Percentiles rank a stretch among this genome's conserved stretches.
These are phyloP conservation scores for Chrysanthemum lavandulifolium DNA, from an alignment of 129 eudicot genomes.

Conservation along the genomic window DNA sequence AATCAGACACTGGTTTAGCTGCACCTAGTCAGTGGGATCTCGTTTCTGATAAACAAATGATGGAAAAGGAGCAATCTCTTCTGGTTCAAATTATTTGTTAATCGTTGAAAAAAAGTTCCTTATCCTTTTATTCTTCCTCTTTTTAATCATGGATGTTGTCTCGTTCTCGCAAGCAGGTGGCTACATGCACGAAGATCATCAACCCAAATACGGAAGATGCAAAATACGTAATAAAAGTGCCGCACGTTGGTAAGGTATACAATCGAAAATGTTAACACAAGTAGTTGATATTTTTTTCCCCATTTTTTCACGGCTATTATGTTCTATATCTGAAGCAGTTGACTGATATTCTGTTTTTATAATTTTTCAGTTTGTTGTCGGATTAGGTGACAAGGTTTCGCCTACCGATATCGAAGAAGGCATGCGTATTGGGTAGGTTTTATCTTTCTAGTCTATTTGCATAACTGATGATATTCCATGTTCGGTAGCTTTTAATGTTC, in stretches of 20 bases:
- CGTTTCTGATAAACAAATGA: constrained; percentile 97
- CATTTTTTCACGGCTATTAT: no score
- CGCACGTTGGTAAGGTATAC: constrained; percentile 86
- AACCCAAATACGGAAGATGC: constrained; percentile 97
- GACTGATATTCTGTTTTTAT: constrained; percentile 22
- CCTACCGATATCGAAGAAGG: constrained; percentile 99
- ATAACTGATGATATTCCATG: no score
- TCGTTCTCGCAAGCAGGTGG: constrained; percentile 56
- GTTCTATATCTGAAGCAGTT: constrained; percentile 8
- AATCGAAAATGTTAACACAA: background rate
- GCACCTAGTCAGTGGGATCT: constrained; percentile 99
- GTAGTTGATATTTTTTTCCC: background rate
- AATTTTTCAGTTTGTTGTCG: constrained; percentile 84
- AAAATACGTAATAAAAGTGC: constrained; percentile 87
- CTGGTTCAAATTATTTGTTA: constrained; percentile 47
- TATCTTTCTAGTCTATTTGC: no score
- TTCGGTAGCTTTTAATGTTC: background rate
- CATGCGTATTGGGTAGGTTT: constrained; percentile 95
- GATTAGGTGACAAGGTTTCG: constrained; percentile 94
- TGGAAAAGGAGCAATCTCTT: constrained; percentile 97
- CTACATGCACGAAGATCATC: constrained; percentile 92
- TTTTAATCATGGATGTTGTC: background rate
- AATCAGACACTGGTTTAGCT: constrained; percentile 98
- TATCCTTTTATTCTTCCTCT: background rate
- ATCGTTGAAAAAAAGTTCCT: background rate